These are phyloP conservation scores for Hamamelis virginiana DNA, from an alignment of 164 flowering plant genomes.

Conservation along the genomic window DNA sequence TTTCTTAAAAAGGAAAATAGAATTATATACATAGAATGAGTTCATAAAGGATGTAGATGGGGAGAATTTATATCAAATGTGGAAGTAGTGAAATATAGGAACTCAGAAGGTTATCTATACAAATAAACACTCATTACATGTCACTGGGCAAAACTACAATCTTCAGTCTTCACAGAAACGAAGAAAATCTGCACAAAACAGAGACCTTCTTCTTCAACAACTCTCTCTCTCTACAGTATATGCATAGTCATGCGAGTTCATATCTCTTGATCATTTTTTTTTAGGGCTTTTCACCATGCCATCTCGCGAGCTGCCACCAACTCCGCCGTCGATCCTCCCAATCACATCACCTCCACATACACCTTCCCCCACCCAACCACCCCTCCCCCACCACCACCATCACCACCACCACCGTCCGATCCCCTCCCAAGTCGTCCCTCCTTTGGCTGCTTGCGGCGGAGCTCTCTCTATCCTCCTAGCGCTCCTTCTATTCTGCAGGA, in stretches of 20 bases:
- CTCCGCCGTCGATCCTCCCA: slow-evolving; percentile 9
- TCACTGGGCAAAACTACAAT: too few species aligned
- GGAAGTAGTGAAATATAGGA: too few species aligned
- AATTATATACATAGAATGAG: too few species aligned
- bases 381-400: slow-evolving; percentile 19
- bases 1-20: too few species aligned
- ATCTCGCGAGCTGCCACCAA: slow-evolving; percentile 25
- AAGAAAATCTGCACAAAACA: too few species aligned
- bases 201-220: too few species aligned
- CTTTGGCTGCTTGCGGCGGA: slow-evolving; percentile 31
- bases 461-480: slow-evolving; percentile 37
- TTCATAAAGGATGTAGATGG: too few species aligned
- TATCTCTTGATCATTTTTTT: neutral
- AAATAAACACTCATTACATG: too few species aligned
- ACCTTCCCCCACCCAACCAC: slow-evolving; percentile 1
- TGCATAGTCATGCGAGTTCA: neutral
- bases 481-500: slow-evolving; percentile 39
- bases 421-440: slow-evolving; percentile 15
- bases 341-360: slow-evolving; percentile 2
- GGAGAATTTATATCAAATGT: too few species aligned
- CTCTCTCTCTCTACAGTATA: too few species aligned
- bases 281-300: slow-evolving; percentile 35
- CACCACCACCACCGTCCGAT: slow-evolving; percentile 24
- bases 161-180: too few species aligned
- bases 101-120: too few species aligned